Evolutionary conservation across 2,329 filamentous ascomycete species (phyloP), one percentile per base, ranked within the genome.

Genomic region (Alternaria solani): DNA sequence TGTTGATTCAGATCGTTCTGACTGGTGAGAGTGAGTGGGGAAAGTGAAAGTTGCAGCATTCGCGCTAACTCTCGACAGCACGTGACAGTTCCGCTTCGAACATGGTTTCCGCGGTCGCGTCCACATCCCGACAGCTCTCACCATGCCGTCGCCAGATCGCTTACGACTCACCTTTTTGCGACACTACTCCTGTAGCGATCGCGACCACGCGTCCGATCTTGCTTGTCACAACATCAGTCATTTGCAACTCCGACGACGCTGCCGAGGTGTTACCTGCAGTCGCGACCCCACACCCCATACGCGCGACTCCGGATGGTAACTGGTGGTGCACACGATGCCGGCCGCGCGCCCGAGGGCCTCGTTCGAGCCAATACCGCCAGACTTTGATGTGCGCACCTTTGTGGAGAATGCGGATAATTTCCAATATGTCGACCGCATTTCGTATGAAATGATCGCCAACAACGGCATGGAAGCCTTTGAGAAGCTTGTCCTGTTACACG

Each of bases 311-410:
- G 34, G 5, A 72, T 70, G 65, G 46, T 55, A 61, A 55, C 30
- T 3, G 11, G 32, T 41, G 23, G 7, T 25, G n/a, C 7, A 43
- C 34, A 64, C 72, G 28, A 97, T 97, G 93, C 91, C 92, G 55
- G 85, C 90, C 14, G 83, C 90, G 59, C 89, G 94, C 70, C 92
- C 92, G 1, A 90, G 93, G 74, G 93, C 93, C 16, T 92, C 93
- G 52, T 98, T 98, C 78, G 93, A 96, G 77, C 94, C 94, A 1
- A 91, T 98, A 47, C 87, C 93, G 0, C 94, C 94, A 0, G 88
- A 94, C 72, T 87, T 98, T 58, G 90, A 98, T 74, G 83, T 98
- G 16, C 82, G 87, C 39, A 81, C 82, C 1, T 83, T 98, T 1
- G 92, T 98, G 16, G 89, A 95, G 58, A 85, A 86, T 8, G 91